Base-by-base conservation (phyloP, 495 filamentous ascomycete genomes). In the Xylaria venustula region DNA sequence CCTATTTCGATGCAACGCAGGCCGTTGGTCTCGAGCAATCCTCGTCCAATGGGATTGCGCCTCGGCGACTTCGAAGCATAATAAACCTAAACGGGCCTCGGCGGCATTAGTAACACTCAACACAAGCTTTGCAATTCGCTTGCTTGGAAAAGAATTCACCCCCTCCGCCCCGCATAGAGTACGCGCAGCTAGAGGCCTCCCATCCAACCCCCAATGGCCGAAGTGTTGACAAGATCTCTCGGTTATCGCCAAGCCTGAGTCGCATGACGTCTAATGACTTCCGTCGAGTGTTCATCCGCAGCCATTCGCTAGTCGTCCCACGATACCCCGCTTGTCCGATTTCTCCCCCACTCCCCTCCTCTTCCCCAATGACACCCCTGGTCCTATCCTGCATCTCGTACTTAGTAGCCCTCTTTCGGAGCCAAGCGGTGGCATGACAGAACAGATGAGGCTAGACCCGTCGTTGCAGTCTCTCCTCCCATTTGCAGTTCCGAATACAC, bases 251-350 rank as follows among this genome's bases (percentile, higher is more conserved):
- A 54, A 61, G 49, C 7, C 49, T 17, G 40, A 48, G 49, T 54
- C 58, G 58, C 50, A 61, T 61, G 49, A 61, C 49, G 49, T 61
- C 50, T 46, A 28, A 51, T 53, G 58, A 37, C 25, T 36, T 61
- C 30, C 41, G 41, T 37, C 23, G 28, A 61, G 22, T 50, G 41
- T n/a, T 40, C 58, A 34, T 47, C 47, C 40, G 30, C 28, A 50
- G 40, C 58, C 49, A 61, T 61, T 61, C 50, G 58, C 58, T 54
- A 54, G 58, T 48, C 50, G 26, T 17, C 36, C 58, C 48, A 45
- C 49, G 58, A 61, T 54, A 40, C 58, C 48, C 47, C 58, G 58
- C 58, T 54, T 60, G 58, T 40, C 28, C 20, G 19, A 23, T 54
- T 40, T 34, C 40, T 34, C 40, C 50, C 50, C 50, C 49, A 32